These are phyloP conservation scores for Myxozyma mucilagina DNA, from an alignment of 805 yeast species.

Conservation along the genomic window DNA sequence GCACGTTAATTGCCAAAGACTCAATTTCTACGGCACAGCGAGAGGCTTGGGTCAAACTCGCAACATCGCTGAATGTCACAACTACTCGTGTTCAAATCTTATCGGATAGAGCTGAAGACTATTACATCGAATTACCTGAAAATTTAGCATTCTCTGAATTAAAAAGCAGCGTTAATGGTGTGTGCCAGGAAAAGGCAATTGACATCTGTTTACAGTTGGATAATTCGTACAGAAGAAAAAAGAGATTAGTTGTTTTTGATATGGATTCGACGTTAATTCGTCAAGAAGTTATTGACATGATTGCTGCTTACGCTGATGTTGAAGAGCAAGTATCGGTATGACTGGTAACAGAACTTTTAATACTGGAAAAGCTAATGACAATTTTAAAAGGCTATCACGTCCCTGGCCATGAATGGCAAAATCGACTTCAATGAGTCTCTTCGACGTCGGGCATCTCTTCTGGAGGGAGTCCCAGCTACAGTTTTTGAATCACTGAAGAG, in stretches of 20 bases:
- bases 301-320: conserved; percentile 91
- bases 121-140: conserved; percentile 9
- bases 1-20: conserved; percentile 14
- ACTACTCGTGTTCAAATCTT: background rate
- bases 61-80: background rate
- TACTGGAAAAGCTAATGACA: background rate
- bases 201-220: conserved; percentile 25
- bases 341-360: background rate
- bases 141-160: conserved; percentile 1
- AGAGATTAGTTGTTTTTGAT: conserved; percentile 76
- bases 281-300: conserved; percentile 95
- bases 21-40: conserved; percentile 11
- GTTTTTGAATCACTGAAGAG: conserved; percentile 78
- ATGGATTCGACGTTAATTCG: conserved; percentile 97
- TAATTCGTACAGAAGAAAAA: conserved; percentile 12
- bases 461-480: conserved; percentile 75
- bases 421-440: conserved; percentile 85
- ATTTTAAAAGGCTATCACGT: conserved; percentile 58
- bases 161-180: conserved; percentile 3
- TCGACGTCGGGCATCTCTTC: conserved; percentile 68
- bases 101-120: conserved; percentile 25
- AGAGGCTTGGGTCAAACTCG: background rate
- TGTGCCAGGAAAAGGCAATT: conserved; percentile 11
- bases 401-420: conserved; percentile 95
- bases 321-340: conserved; percentile 76